Base-by-base conservation (phyloP, 192 early-diverging fungal species). In the Mortierella claussenii region DNA sequence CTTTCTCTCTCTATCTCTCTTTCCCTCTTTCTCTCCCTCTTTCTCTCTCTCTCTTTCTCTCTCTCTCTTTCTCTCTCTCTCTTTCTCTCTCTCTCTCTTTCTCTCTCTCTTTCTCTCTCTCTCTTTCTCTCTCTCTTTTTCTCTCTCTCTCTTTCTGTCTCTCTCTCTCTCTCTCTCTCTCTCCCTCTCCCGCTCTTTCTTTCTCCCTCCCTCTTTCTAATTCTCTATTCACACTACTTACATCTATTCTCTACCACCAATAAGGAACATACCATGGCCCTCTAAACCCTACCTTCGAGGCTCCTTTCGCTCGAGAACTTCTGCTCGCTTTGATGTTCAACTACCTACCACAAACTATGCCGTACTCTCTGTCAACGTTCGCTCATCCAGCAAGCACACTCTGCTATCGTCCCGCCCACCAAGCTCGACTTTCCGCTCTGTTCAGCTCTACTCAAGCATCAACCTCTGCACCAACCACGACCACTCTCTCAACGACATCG, bases 281-380 rank as follows among this genome's bases (percentile, higher is more conserved):
- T 27, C 54, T 24, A 28, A 1, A 40, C 37, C 13, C 37, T 40
- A 13, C 37, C 13, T 40, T 10, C 37, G 37, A 40, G 37, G 13
- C 37, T 34, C 50, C 55, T 46, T 27, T 36, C 34, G 51, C 69
- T 62, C 55, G 69, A 63, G 55, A 60, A 52, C 12, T 15, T 40
- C 57, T 51, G n/a, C 23, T 51, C 40, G 44, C 28, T 33, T 60
- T 59, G 59, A 70, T 18, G 54, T 36, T 56, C 60, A 37, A 43
- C 48, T 21, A 31, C 55, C 40, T 21, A 66, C 15, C 24, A 50
- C 56, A 69, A 69, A 55, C 59, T 69, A 69, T 69, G 68, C 59
- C 45, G 68, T 30, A 55, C 59, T 24, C 33, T 34, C 20, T 42
- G 15, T 47, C 32, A 5, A 34, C 43, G 43, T 44, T 33, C 40